Base-by-base conservation (phyloP, 163 green algal genomes). In the Scenedesmus sp. region DNA sequence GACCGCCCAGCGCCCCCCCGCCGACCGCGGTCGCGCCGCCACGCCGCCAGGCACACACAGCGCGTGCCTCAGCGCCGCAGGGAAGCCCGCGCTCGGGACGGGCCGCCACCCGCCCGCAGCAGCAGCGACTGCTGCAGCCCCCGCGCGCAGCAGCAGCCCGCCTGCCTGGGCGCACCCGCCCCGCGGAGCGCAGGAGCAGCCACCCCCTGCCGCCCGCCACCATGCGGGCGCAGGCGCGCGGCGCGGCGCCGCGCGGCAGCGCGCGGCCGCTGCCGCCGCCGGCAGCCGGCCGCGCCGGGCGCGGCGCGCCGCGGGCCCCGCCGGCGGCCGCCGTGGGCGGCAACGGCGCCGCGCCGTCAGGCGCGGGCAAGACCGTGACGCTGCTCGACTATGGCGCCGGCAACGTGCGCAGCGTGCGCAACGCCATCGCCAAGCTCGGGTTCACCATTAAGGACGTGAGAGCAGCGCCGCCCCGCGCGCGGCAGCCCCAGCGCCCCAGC, bases 381-480 rank as follows among this genome's bases (percentile, higher is more conserved):
- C 87, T 99, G 60, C 86, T 99, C 28, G 95, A 99, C 73, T 99
- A 99, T 85, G 95, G 95, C 28, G 94, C 91, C 2, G 96, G 96
- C 20, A 99, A 99, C 65, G 96, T 99, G 4, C 91, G 96, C 47
- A 97, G 89, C 79, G 90, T 99, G 22, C 86, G 94, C n/a, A 99
- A 99, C 83, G 96, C 96, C 36, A 94, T 99, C 84, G 92, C 89
- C 36, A 89, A 90, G 77, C 87, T 98, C 0, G 96, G 96, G 2
- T 99, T 94, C 84, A 89, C 80, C 1, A 91, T 99, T 57, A 95
- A 92, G 57, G 94, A 99, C 60, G 95, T 98, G 70, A 87, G 86
- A 60, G 18, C 17, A 11, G 53, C 39, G 10, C 7, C 39, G 39
- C 7, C 7, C 39, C 7, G 39, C 39, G 24, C 24, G 29, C 62